These are phyloP conservation scores for Dianthus caryophyllus DNA, from an alignment of 148 eudicot genomes.

Conservation along the genomic window DNA sequence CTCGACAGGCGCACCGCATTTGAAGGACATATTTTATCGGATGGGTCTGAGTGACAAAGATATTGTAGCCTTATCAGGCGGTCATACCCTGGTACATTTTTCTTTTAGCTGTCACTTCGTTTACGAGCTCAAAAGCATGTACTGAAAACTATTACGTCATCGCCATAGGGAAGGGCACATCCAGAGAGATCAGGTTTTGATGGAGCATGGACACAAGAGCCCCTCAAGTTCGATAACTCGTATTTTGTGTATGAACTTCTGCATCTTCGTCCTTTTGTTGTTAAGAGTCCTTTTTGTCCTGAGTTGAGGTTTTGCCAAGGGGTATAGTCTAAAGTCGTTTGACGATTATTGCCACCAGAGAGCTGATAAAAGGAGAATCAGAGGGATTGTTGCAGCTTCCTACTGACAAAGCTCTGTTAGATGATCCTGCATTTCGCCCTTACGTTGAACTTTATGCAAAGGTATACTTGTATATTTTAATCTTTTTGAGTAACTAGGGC, in stretches of 20 bases:
- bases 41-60: slow-evolving; percentile 74
- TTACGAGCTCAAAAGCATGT: slow-evolving; percentile 5
- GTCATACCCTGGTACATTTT: slow-evolving; percentile 63
- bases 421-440: slow-evolving; percentile 67
- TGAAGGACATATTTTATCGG: slow-evolving; percentile 80
- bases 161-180: slow-evolving; percentile 75
- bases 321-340: not conserved
- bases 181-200: slow-evolving; percentile 94
- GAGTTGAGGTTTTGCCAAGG: not conserved
- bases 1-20: slow-evolving; percentile 51
- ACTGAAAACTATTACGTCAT: slow-evolving; percentile 12
- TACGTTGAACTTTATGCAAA: slow-evolving; percentile 89
- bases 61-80: slow-evolving; percentile 74
- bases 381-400: slow-evolving; percentile 87
- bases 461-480: no score
- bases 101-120: not conserved
- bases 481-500: slow-evolving; percentile 1
- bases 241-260: slow-evolving; percentile 68
- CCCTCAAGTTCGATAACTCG: slow-evolving; percentile 84
- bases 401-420: slow-evolving; percentile 72
- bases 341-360: slow-evolving; percentile 39
- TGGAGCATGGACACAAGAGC: slow-evolving; percentile 96
- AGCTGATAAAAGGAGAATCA: slow-evolving; percentile 76
- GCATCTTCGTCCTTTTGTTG: not conserved
- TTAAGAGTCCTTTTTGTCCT: not conserved